Evolutionary conservation across 768 basidiomycete species (phyloP).

Genomic region (Inosperma sp.): DNA sequence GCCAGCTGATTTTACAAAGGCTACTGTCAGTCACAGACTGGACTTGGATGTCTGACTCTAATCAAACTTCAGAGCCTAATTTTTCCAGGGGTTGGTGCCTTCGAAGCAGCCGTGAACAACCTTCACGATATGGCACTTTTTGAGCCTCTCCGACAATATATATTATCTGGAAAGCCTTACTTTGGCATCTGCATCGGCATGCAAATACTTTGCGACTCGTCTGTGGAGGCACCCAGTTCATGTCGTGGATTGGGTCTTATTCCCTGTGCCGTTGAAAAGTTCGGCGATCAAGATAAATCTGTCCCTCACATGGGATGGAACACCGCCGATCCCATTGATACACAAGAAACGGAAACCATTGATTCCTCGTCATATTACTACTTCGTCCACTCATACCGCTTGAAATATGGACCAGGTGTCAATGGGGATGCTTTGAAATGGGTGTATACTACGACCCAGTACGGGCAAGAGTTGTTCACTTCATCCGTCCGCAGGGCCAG

Average conservation of each 20-base stretch:
- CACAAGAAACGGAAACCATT: slow-evolving; percentile 42
- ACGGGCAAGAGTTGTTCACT: slow-evolving; percentile 89
- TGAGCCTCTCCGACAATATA: slow-evolving; percentile 76
- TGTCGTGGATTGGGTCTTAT: slow-evolving; percentile 76
- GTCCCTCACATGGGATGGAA: slow-evolving; percentile 99
- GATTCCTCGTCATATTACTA: slow-evolving; percentile 73
- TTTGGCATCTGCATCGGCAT: slow-evolving; percentile 99
- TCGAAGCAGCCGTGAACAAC: slow-evolving; percentile 80
- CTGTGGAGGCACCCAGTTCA: slow-evolving; percentile 63
- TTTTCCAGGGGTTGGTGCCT: slow-evolving; percentile 96
- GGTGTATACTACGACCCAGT: slow-evolving; percentile 85
- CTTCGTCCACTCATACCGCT: slow-evolving; percentile 95
- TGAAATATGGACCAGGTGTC: slow-evolving; percentile 58
- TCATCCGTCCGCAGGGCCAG: slow-evolving; percentile 79
- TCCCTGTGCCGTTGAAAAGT: slow-evolving; percentile 72
- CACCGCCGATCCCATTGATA: slow-evolving; percentile 54
- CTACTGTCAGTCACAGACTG: slow-evolving; percentile 62
- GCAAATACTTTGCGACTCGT: slow-evolving; percentile 90
- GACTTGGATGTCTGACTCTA: slow-evolving; percentile 7
- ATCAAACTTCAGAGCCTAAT: slow-evolving; percentile 67
- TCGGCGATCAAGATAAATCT: slow-evolving; percentile 67
- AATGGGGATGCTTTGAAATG: slow-evolving; percentile 62
- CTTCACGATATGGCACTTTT: slow-evolving; percentile 69
- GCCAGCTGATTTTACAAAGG: slow-evolving; percentile 78
- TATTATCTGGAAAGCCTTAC: slow-evolving; percentile 85